phyloP scores from a whole-genome alignment of 2,329 filamentous ascomycete species.

The Coniochaeta sp. region DNA sequence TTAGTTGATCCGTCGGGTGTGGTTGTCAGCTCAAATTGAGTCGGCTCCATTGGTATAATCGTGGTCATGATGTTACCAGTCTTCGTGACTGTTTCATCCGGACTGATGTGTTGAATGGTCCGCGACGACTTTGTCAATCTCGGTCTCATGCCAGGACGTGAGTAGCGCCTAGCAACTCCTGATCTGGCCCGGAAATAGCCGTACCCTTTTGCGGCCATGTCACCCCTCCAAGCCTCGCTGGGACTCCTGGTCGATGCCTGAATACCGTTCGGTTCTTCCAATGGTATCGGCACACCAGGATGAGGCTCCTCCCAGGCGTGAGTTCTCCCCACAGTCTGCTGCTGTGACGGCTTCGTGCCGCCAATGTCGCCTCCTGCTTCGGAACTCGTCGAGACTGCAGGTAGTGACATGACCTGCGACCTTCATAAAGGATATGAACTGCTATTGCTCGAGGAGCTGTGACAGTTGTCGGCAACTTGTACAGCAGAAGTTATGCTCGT shows the following conservation, averaged over 20 bases:
- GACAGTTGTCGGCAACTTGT: slow-evolving; percentile 25
- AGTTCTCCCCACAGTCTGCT: slow-evolving; percentile 6
- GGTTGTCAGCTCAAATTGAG: background rate
- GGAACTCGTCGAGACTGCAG: slow-evolving; percentile 22
- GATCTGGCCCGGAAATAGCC: slow-evolving; percentile 11
- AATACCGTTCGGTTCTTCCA: slow-evolving; percentile 15
- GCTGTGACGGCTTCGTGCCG: slow-evolving; percentile 15
- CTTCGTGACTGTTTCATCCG: background rate
- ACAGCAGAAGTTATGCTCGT: slow-evolving; percentile 26
- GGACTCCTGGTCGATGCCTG: slow-evolving; percentile 6
- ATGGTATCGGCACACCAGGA: slow-evolving; percentile 30
- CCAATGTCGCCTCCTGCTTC: slow-evolving; percentile 5
- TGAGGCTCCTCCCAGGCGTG: slow-evolving; percentile 36
- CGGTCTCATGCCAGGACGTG: background rate
- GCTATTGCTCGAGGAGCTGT: slow-evolving; percentile 25
- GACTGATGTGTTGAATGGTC: background rate
- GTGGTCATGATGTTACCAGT: background rate
- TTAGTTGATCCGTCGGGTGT: background rate
- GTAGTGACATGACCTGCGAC: slow-evolving; percentile 48
- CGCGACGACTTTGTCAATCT: slow-evolving; percentile 2
- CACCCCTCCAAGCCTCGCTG: slow-evolving; percentile 22
- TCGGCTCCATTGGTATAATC: background rate
- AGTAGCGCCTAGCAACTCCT: slow-evolving; percentile 5
- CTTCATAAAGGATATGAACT: slow-evolving; percentile 43
- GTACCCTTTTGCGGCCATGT: slow-evolving; percentile 42